Percentiles rank a stretch among this genome's conserved stretches.
phyloP scores from a whole-genome alignment of 1,284 basidiomycete genomes.

The Melampsora americana region DNA sequence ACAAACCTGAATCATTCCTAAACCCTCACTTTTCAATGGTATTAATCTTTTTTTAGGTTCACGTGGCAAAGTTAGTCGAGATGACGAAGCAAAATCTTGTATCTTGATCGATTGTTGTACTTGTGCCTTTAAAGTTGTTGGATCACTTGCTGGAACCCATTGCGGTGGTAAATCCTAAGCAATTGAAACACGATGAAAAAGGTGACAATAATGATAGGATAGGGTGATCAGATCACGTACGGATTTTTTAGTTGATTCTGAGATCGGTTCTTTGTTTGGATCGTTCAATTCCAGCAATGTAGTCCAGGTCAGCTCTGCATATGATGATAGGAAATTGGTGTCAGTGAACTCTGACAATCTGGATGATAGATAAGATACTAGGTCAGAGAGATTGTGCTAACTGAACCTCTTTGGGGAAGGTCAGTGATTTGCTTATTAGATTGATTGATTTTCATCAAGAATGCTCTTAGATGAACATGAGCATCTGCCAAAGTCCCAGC shows the following conservation, averaged over 20 bases:
- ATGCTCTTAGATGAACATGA: conserved; percentile 63
- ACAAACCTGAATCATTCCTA: conserved; percentile 40
- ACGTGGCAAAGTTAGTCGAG: neutral
- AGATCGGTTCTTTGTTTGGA: conserved; percentile 62
- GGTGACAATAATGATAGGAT: neutral
- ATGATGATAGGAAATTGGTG: no score
- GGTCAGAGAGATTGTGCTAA: neutral
- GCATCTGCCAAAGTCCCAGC: conserved; percentile 77
- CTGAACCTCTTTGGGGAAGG: conserved; percentile 21
- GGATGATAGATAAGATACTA: neutral
- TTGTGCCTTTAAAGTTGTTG: neutral
- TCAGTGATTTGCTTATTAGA: conserved; percentile 15
- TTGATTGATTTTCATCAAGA: conserved; percentile 32
- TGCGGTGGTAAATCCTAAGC: conserved; percentile 31
- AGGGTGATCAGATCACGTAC: conserved; percentile 21
- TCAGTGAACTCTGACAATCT: neutral
- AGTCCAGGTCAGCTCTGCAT: conserved; percentile 70
- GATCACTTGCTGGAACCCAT: conserved; percentile 30
- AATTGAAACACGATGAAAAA: neutral
- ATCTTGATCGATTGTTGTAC: neutral
- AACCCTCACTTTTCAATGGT: conserved; percentile 37
- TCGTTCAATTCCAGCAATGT: conserved; percentile 77
- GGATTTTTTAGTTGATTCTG: conserved; percentile 58
- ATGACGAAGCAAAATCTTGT: conserved; percentile 17
- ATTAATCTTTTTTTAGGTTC: conserved; percentile 17